Conservation (phyloP, 1,284 basidiomycete genomes). For the Tylopilus orsonianus region DNA sequence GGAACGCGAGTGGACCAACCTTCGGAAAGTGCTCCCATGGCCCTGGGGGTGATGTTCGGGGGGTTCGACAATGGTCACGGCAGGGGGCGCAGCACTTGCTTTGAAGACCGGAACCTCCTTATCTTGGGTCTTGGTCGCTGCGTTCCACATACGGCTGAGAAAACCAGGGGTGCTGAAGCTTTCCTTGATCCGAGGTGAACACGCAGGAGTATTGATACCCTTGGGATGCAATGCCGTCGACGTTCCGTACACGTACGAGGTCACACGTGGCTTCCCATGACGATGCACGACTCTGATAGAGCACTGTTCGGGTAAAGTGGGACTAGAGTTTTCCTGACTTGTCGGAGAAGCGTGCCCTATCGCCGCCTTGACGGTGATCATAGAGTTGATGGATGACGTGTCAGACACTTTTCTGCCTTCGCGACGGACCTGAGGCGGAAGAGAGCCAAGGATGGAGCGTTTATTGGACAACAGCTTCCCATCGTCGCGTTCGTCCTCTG, state of each 20-base stretch:
- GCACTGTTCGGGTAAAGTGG: conserved; percentile 15
- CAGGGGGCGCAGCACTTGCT: conserved; percentile 30
- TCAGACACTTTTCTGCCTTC: conserved; percentile 54
- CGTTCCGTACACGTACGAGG: conserved; percentile 32
- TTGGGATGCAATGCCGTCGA: conserved; percentile 20
- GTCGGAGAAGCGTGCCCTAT: conserved; percentile 23
- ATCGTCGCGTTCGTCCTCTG: conserved; percentile 52
- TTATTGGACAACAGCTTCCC: conserved; percentile 33
- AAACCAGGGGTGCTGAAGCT: conserved; percentile 43
- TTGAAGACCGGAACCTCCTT: conserved; percentile 30
- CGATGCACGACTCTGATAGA: conserved; percentile 32
- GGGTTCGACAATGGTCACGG: conserved; percentile 36
- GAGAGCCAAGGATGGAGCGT: conserved; percentile 41
- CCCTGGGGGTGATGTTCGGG: conserved; percentile 31
- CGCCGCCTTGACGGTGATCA: conserved; percentile 39
- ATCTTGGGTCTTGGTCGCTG: conserved; percentile 47
- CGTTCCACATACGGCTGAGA: conserved; percentile 67
- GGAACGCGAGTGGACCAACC: conserved; percentile 45
- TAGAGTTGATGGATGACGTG: conserved; percentile 47
- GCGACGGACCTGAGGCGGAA: conserved; percentile 46
- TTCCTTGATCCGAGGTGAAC: conserved; percentile 29
- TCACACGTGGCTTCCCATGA: conserved; percentile 27
- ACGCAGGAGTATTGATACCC: conserved; percentile 9
- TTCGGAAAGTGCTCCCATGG: conserved; percentile 34
- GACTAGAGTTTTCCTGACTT: conserved; percentile 22